Evolutionary conservation across 345 rosid genomes (phyloP), one percentile per base, ranked within the genome.

Genomic region (Dipteronia dyeriana): DNA sequence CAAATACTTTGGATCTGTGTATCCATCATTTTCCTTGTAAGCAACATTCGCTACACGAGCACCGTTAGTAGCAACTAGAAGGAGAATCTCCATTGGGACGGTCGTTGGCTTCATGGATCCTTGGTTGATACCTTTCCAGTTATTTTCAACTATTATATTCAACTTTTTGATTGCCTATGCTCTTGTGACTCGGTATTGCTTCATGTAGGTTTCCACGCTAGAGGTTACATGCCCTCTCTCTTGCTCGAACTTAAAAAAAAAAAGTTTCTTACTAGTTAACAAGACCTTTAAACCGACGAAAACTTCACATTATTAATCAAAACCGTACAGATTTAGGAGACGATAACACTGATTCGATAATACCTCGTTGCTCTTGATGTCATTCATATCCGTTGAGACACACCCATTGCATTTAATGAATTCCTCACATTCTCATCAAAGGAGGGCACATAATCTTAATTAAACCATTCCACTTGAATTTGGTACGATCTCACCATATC

Each of bases 91-190:
- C 53, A 13, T n/a, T 13, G 78, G 22, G 4, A 57, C 38, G 11
- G 1, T 20, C 1, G 49, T 19, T 26, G 82, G 78, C 70, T 23
- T 73, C 82, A 73, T 59, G 26, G 39, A 73, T 1, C 60, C 74
- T 20, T 79, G 5, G 41, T 38, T 38, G 41, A 38, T 38, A 38
- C 3, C 41, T 38, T 38, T 38, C 41, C 41, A 38, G 23, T 63
- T 51, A 67, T 73, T 14, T 14, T 1, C 53, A 13, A 38, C 4
- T 22, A 43, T 66, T 26, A 45, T 67, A 17, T 9, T 14, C 0
- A 79, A 26, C 61, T 29, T 63, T 45, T 47, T 47, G 4, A 26
- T 57, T 9, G 78, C 74, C 29, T 79, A 43, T 7, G 45, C 51
- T 66, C 56, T 14, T 1, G 78, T 57, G 0, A 72, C 66, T 6